Base-by-base conservation (phyloP, 306 rosid species). In the Cicer yamashitae region DNA sequence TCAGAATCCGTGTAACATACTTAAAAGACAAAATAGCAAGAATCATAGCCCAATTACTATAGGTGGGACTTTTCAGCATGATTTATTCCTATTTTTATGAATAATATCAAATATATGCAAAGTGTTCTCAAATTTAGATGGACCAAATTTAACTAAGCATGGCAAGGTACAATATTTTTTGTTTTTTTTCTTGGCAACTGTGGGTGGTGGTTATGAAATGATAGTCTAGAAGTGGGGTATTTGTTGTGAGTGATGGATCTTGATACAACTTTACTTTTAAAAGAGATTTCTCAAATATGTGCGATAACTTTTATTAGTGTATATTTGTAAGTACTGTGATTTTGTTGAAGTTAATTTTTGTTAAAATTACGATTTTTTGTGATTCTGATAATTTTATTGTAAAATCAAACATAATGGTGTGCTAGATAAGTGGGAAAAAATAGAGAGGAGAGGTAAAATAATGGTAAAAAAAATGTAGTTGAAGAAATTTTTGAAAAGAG, bases 11-110 rank as follows among this genome's bases (percentile, higher is more conserved):
- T 22, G 25, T 22, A 22, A 22, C 25, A 22, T 22, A 22, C 25
- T 22, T 22, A 22, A 22, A 22, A 1, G 63, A 60, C 45, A 70
- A 69, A 48, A 61, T 39, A 6, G 30, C 15, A 78, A 52, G 13
- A 7, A 71, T 62, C 43, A 63, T 38, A 52, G n/a, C 60, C 59
- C 78, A 71, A 10, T 79, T 70, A 70, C 2, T n/a, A n/a, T 12
- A 63, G 65, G 73, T 79, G 82, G 78, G 82, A 10, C 72, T 70
- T 40, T 72, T 25, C 61, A 64, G 72, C 72, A 71, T 71, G 59
- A 41, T 78, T 53, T 63, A 63, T 44, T 52, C 34, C 78, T 73
- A 79, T 63, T 62, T 40, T 58, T 13, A 58, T 68, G 11, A 53
- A 70, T 38, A 52, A 63, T 60, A 76, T 75, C 81, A 81, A 75